These are phyloP conservation scores for Xylariaceae sp. DNA, from an alignment of 2,329 filamentous ascomycete species.

Conservation along the genomic window DNA sequence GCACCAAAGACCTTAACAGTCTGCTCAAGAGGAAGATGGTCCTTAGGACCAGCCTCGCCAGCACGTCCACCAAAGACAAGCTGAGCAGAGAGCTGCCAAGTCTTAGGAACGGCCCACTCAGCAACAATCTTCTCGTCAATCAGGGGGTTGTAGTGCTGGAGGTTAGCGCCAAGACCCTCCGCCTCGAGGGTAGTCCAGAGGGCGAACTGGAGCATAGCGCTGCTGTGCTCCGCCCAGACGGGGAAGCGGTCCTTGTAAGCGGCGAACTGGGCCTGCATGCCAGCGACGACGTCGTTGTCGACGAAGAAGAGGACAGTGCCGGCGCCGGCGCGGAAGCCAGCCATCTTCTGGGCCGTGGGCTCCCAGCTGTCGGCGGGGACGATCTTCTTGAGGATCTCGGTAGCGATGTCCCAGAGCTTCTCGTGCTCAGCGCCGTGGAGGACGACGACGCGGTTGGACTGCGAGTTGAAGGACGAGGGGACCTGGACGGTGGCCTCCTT, in stretches of 20 bases:
- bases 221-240: slow-evolving; percentile 68
- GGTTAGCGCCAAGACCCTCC: slow-evolving; percentile 79
- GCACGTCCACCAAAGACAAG: slow-evolving; percentile 71
- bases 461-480: slow-evolving; percentile 84
- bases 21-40: slow-evolving; percentile 59
- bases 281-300: slow-evolving; percentile 62
- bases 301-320: slow-evolving; percentile 88
- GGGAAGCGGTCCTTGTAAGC: slow-evolving; percentile 76
- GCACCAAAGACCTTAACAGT: slow-evolving; percentile 60
- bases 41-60: slow-evolving; percentile 56
- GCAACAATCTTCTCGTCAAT: slow-evolving; percentile 66
- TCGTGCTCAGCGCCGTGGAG: slow-evolving; percentile 79
- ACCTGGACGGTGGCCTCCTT: slow-evolving; percentile 60
- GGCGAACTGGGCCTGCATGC: slow-evolving; percentile 63
- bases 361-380: slow-evolving; percentile 60
- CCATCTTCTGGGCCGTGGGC: slow-evolving; percentile 38
- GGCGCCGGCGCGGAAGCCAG: slow-evolving; percentile 63
- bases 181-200: slow-evolving; percentile 78
- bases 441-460: slow-evolving; percentile 72
- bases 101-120: slow-evolving; percentile 63
- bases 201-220: slow-evolving; percentile 76
- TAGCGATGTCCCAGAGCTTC: slow-evolving; percentile 75
- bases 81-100: slow-evolving; percentile 77
- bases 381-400: slow-evolving; percentile 59
- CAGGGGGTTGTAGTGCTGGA: slow-evolving; percentile 91